Conservation (phyloP, 345 rosid species). For the Camelina hispida region DNA sequence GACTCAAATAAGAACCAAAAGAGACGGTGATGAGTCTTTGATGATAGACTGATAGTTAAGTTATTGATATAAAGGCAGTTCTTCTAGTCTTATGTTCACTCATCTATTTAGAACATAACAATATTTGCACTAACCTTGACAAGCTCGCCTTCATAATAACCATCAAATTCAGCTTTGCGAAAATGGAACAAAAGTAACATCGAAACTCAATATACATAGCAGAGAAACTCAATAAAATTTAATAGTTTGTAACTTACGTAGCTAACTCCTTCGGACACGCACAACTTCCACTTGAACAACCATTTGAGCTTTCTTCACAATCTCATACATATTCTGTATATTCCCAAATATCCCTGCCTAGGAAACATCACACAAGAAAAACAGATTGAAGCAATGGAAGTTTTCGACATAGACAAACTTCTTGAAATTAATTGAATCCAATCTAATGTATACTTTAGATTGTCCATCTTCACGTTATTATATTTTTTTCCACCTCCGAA, state of each 20-base stretch:
- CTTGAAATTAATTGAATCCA: not conserved
- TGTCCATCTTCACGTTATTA: slow-evolving; percentile 61
- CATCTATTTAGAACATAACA: too few relatives aligned
- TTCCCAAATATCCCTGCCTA: slow-evolving; percentile 92
- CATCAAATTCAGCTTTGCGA: too few relatives aligned
- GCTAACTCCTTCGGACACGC: slow-evolving; percentile 87
- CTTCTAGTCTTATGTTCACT: too few relatives aligned
- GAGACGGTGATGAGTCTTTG: too few relatives aligned
- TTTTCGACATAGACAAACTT: too few relatives aligned
- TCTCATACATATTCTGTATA: slow-evolving; percentile 89
- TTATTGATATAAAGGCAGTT: too few relatives aligned
- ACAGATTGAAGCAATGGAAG: not conserved
- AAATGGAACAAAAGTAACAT: too few relatives aligned
- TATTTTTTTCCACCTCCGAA: slow-evolving; percentile 90
- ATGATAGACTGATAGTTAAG: too few relatives aligned
- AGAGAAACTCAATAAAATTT: not conserved
- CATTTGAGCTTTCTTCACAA: slow-evolving; percentile 42
- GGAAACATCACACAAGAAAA: slow-evolving; percentile 22
- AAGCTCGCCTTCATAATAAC: too few relatives aligned
- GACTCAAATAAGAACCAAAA: too few relatives aligned
- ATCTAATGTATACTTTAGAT: slow-evolving; percentile 60
- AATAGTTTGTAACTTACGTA: slow-evolving; percentile 50
- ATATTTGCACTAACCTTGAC: too few relatives aligned
- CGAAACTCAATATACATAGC: slow-evolving; percentile 13
- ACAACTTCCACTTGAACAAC: slow-evolving; percentile 98